Conservation (phyloP, 2,329 filamentous ascomycete species). For the Aspergillus pseudoviridinutans region DNA sequence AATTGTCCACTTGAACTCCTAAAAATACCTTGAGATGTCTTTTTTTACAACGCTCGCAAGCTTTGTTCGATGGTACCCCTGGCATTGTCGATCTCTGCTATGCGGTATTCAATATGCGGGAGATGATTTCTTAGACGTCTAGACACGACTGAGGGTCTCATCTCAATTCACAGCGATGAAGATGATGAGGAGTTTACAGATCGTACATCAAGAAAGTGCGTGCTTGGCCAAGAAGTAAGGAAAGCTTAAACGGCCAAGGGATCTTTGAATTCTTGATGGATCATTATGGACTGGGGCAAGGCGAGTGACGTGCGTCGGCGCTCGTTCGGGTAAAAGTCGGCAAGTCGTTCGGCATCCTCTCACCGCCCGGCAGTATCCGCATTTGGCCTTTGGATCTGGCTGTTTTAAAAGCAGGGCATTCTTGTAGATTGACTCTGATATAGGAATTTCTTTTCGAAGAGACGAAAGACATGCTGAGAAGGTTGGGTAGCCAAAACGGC, state of each 20-base stretch:
- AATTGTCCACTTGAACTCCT: background rate
- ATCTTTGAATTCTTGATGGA: background rate
- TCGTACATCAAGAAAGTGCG: background rate
- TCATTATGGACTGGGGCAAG: background rate
- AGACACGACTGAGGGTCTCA: background rate
- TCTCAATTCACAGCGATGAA: constrained; percentile 1
- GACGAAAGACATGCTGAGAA: background rate
- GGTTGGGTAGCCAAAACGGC: background rate
- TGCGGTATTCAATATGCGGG: constrained; percentile 2
- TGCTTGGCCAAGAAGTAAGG: background rate
- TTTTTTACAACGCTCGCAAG: constrained; percentile 39
- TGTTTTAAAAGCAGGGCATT: background rate
- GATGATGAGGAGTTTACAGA: background rate
- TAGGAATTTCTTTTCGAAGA: background rate
- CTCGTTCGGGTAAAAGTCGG: background rate
- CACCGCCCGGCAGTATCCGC: background rate
- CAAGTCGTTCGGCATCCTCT: background rate
- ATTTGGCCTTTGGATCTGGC: background rate
- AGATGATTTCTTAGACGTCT: background rate
- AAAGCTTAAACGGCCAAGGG: background rate
- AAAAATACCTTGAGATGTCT: constrained; percentile 34
- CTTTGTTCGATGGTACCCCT: constrained; percentile 38
- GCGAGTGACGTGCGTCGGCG: background rate
- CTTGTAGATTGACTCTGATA: background rate
- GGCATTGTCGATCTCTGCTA: constrained; percentile 24